Base-by-base conservation (phyloP, 2,329 filamentous ascomycete species). In the Septoria linicola region DNA sequence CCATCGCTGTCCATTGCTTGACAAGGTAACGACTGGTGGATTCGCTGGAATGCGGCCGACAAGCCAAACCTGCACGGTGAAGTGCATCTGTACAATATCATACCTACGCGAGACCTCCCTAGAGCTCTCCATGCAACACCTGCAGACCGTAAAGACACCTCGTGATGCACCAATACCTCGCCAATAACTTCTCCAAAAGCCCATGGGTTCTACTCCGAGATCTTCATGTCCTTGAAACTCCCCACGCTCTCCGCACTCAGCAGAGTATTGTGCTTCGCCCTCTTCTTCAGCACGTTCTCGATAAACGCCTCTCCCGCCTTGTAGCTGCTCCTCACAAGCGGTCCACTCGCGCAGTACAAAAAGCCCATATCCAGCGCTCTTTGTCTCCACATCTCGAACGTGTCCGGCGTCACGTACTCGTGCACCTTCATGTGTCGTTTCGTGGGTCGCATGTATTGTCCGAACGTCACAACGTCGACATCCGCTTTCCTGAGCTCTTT, bases 381-480 rank as follows among this genome's bases (percentile, higher is more conserved):
- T 73, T 89, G 82, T 54, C 88, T 82, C 93, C 93, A 99, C 65
- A 87, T 76, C 67, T 97, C 92, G 67, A 99, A 99, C 57, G 85
- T 84, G 55, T 87, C 88, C 1, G 93, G 93, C 0, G 90, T 92
- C 40, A 99, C 82, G 69, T 99, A 99, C 70, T 92, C 89, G 66
- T 95, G 87, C 25, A 99, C 93, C 71, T 95, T 86, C 82, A 99
- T 92, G 71, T 99, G 93, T 37, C 92, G 83, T 78, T 97, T 99
- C 3, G 93, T 99, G 1, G 93, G 93, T 8, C 92, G 88, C 93
- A 99, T 99, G 76, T 99, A 99, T 76, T 99, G 93, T n/a, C 93
- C 93, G 62, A 99, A 99, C 0, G 93, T 99, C 51, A 99, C 90
- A 10, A 99, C 89, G 63, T 99, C 93, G 39, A 96, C 91, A 54